Evolutionary conservation across 2,329 filamentous ascomycete genomes (phyloP).

Genomic region (Cordyceps militaris): DNA sequence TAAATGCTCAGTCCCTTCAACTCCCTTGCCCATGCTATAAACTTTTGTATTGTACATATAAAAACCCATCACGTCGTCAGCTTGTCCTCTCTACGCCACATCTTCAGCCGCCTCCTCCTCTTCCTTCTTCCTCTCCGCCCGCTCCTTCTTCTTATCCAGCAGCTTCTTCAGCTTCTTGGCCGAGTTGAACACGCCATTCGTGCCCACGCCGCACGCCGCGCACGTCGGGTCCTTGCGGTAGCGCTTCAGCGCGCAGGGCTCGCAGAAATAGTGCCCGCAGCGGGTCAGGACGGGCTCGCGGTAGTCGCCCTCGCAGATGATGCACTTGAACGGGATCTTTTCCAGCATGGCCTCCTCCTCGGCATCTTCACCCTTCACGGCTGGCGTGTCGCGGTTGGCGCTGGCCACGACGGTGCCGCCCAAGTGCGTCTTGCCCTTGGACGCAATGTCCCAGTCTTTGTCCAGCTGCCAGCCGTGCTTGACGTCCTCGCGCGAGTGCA

Average conservation of each 20-base stretch:
- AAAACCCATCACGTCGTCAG: not conserved
- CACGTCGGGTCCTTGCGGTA: constrained; percentile 85
- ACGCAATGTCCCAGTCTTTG: constrained; percentile 82
- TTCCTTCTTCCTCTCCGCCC: constrained; percentile 50
- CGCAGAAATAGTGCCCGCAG: constrained; percentile 95
- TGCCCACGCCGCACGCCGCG: constrained; percentile 77
- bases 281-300: constrained; percentile 76
- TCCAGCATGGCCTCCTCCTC: constrained; percentile 66
- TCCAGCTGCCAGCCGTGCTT: constrained; percentile 96
- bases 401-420: constrained; percentile 56
- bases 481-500: constrained; percentile 70
- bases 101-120: constrained; percentile 42
- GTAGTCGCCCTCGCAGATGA: constrained; percentile 77
- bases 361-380: constrained; percentile 15
- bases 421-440: constrained; percentile 59
- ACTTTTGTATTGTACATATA: not conserved
- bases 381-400: constrained; percentile 40
- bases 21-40: not conserved
- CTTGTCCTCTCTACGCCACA: not conserved
- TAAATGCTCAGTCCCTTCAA: not conserved
- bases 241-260: constrained; percentile 76
- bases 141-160: constrained; percentile 63
- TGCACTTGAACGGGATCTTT: constrained; percentile 82
- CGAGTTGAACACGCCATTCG: constrained; percentile 81
- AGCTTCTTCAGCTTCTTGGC: constrained; percentile 78